Conservation (phyloP, 768 basidiomycete genomes). For the Obba rivulosa region DNA sequence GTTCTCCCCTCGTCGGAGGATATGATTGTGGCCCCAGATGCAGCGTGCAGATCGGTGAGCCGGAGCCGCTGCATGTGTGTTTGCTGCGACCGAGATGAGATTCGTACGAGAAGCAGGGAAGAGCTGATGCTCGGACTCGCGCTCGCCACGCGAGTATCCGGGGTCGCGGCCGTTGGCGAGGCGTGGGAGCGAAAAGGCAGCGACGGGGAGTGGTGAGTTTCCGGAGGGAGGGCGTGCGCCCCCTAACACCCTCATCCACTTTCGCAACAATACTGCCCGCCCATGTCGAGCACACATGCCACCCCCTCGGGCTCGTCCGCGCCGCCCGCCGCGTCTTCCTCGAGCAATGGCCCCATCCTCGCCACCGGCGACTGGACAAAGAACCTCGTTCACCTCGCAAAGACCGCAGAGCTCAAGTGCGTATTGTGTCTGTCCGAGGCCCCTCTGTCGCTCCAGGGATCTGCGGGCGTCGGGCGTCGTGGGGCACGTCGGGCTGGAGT, state of each 20-base stretch:
- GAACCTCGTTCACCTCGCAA: constrained; percentile 79
- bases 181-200: too few species aligned
- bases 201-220: constrained; percentile 10
- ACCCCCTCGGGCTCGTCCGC: constrained; percentile 25
- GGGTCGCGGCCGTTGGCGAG: too few species aligned
- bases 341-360: constrained; percentile 44
- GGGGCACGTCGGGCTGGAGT: not conserved
- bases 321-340: constrained; percentile 8
- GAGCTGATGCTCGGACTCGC: too few species aligned
- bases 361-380: constrained; percentile 86
- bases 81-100: too few species aligned
- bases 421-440: constrained; percentile 26
- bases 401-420: constrained; percentile 85
- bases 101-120: too few species aligned
- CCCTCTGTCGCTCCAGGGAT: constrained; percentile 1
- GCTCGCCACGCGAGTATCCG: too few species aligned
- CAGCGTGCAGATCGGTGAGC: too few species aligned
- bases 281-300: constrained; percentile 1
- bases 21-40: too few species aligned
- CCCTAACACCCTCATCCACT: constrained; percentile 20
- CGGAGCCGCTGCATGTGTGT: too few species aligned
- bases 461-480: not conserved
- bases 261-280: constrained; percentile 14
- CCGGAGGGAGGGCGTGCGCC: constrained; percentile 20
- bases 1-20: too few species aligned